These are phyloP conservation scores for Nitzschia palea DNA, from an alignment of 108 stramenopile species.

Conservation along the genomic window DNA sequence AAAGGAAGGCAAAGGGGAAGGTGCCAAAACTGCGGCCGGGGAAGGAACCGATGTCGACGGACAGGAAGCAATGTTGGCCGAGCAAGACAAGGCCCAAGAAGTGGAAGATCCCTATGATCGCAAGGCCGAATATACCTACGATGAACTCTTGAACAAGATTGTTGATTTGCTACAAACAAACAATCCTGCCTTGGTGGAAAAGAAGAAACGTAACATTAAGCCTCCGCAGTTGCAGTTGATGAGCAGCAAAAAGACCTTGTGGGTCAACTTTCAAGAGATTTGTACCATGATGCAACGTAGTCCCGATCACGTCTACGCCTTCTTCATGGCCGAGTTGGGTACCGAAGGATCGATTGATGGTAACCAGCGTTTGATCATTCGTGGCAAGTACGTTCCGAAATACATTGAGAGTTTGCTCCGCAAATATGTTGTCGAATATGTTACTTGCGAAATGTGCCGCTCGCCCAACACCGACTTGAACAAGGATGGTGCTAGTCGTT, in stretches of 20 bases:
- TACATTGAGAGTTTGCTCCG: conserved; percentile 97
- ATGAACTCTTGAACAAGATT: conserved; percentile 87
- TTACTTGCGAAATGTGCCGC: conserved; percentile 99
- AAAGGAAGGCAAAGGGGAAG: conserved; percentile 22
- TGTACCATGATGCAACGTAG: conserved; percentile 96
- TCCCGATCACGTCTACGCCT: conserved; percentile 97
- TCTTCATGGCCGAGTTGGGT: conserved; percentile 99
- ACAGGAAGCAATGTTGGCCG: conserved; percentile 62
- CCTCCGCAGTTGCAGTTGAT: conserved; percentile 95
- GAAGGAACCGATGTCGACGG: conserved; percentile 42
- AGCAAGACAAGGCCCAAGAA: conserved; percentile 72
- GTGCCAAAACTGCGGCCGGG: conserved; percentile 14
- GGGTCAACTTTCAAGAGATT: conserved; percentile 99
- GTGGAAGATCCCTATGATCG: conserved; percentile 67
- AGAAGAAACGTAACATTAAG: conserved; percentile 96
- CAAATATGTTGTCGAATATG: conserved; percentile 99
- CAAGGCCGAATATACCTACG: conserved; percentile 89
- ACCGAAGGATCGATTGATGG: conserved; percentile 99
- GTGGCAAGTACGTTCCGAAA: conserved; percentile 96
- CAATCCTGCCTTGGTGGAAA: conserved; percentile 96
- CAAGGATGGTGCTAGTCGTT: conserved; percentile 87
- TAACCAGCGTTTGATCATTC: conserved; percentile 96
- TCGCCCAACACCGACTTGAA: conserved; percentile 93
- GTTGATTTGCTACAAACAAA: conserved; percentile 89
- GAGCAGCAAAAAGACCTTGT: conserved; percentile 95